Percentiles rank a stretch among this genome's conserved stretches.
These are phyloP conservation scores for Fusarium sp. DNA, from an alignment of 2,329 filamentous ascomycete genomes.

Conservation along the genomic window DNA sequence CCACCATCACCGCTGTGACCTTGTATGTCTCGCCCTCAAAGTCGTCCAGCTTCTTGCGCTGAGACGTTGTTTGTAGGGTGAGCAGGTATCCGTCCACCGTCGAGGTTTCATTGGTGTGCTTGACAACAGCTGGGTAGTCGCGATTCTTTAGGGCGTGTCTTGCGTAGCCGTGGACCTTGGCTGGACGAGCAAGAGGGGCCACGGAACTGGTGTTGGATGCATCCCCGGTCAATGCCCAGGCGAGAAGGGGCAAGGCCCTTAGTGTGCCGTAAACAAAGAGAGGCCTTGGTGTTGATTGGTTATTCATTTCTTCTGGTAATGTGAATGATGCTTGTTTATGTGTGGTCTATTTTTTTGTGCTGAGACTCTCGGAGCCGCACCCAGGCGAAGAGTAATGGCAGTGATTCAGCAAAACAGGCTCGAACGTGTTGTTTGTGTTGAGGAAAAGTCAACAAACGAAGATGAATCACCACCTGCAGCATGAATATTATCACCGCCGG, in stretches of 20 bases:
- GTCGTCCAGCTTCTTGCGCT: slow-evolving; percentile 31
- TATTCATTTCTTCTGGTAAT: background rate
- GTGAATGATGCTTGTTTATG: background rate
- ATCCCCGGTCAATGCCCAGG: slow-evolving; percentile 48
- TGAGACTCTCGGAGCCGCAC: background rate
- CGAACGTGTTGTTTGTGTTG: background rate
- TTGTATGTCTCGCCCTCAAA: slow-evolving; percentile 43
- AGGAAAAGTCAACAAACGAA: background rate
- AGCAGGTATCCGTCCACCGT: slow-evolving; percentile 46
- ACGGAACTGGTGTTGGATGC: slow-evolving; percentile 26
- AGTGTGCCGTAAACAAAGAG: slow-evolving; percentile 50
- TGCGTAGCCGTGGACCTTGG: slow-evolving; percentile 28
- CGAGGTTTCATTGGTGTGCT: background rate
- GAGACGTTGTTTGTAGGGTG: slow-evolving; percentile 30
- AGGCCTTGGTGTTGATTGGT: slow-evolving; percentile 4
- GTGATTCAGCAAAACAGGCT: background rate
- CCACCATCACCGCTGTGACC: slow-evolving; percentile 12
- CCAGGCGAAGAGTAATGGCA: background rate
- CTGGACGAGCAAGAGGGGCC: slow-evolving; percentile 7
- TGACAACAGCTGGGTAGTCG: slow-evolving; percentile 46
- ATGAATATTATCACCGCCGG: background rate
- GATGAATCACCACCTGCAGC: background rate
- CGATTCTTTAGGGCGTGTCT: slow-evolving; percentile 21
- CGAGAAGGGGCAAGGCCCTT: slow-evolving; percentile 44
- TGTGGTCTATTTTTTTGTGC: background rate